Evolutionary conservation across 2,329 filamentous ascomycete genomes (phyloP), one percentile per base, ranked within the genome.

Genomic region (Pezicula carpinea): DNA sequence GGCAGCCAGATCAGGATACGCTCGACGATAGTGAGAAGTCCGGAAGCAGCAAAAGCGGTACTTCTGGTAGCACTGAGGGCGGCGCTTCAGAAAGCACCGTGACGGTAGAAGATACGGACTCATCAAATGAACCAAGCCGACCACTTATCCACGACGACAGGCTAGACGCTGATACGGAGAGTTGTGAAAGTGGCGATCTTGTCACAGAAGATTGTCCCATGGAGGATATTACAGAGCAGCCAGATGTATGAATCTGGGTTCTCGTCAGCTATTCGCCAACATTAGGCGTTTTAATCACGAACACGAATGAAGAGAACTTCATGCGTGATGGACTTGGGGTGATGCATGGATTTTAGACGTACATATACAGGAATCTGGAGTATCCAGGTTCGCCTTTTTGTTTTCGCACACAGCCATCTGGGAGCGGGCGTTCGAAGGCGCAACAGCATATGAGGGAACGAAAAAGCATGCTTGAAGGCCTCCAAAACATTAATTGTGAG

Each of bases 141-240:
- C 44, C 49, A 13, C 39, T 51, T 5, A 50, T 54, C n/a, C 35
- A 54, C 19, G 48, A 54, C 39, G 51, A 56, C 19, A 39, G 34
- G 18, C 34, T 35, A 7, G 39, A 48, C 34, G 22, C 8, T 40
- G n/a, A 29, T 49, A 4, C 42, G 44, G 15, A 21, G 19, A 7
- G 18, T 8, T 5, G 19, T 7, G 21, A 33, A 43, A 33, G 22
- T 17, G n/a, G 15, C 33, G 29, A 6, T 6, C 6, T 13, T 35
- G 13, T 21, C 6, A 23, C 23, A n/a, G 33, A 43, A 7, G 31
- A 47, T 19, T 6, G 23, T 6, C 1, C 15, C 5, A 32, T 38
- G 22, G 19, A 48, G 40, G 40, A 44, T 39, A 40, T 40, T 8
- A 40, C 40, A 17, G 35, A 34, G 15, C 32, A 44, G 5, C 4